Evolutionary conservation across 208 protist species (phyloP).

Genomic region (Wallacemonas sp.): DNA sequence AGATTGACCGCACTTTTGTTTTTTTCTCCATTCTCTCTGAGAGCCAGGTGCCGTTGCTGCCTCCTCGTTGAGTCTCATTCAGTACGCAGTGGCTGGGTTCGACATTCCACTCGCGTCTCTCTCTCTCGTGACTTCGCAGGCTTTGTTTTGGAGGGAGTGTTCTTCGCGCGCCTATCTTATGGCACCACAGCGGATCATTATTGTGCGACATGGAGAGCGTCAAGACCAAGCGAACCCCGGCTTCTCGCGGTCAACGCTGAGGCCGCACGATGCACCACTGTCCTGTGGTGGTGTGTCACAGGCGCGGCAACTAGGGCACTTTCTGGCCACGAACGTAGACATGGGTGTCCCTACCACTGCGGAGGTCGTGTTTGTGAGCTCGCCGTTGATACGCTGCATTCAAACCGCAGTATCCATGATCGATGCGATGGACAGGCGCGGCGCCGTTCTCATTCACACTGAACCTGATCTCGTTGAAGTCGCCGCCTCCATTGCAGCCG

Average conservation of each 20-base stretch:
- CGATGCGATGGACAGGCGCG: background rate
- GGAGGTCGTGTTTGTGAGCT: slow-evolving; percentile 6
- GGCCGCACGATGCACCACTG: slow-evolving; percentile 19
- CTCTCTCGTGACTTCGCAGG: too few relatives aligned
- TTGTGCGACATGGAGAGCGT: slow-evolving; percentile 22
- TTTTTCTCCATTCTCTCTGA: too few relatives aligned
- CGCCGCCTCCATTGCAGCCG: background rate
- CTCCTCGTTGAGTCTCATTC: too few relatives aligned
- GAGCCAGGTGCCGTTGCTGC: too few relatives aligned
- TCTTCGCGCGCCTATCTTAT: background rate
- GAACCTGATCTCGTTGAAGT: slow-evolving; percentile 16
- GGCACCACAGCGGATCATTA: slow-evolving; percentile 2
- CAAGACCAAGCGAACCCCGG: slow-evolving; percentile 16
- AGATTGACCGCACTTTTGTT: too few relatives aligned
- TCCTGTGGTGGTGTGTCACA: background rate
- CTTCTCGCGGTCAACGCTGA: background rate
- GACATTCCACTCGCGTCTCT: too few relatives aligned
- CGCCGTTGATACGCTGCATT: slow-evolving; percentile 16
- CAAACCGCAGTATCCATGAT: slow-evolving; percentile 11
- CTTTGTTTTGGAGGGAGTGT: too few relatives aligned
- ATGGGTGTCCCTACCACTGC: background rate
- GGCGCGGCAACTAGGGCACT: slow-evolving; percentile 9
- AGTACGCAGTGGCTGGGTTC: too few relatives aligned
- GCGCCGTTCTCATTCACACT: slow-evolving; percentile 1
- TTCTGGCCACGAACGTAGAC: background rate